These are phyloP conservation scores for Xylariaceae sp. DNA, from an alignment of 2,329 filamentous ascomycete species.

Conservation along the genomic window DNA sequence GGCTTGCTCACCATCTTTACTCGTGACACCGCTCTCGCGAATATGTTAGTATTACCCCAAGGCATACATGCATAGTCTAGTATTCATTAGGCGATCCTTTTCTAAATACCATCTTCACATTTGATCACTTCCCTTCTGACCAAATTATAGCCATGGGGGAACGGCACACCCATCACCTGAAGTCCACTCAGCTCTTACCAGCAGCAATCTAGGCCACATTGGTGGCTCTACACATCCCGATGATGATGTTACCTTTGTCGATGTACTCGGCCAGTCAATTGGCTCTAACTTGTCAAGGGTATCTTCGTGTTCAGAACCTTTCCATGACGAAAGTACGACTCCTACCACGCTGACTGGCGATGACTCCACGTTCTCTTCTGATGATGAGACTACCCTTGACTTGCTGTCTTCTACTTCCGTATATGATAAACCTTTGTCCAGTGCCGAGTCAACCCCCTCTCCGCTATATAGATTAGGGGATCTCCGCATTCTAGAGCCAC, in stretches of 20 bases:
- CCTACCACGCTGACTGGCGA: constrained; percentile 21
- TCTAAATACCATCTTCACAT: background rate
- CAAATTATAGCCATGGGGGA: background rate
- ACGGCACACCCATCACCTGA: background rate
- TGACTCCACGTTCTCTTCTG: constrained; percentile 14
- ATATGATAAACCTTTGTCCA: background rate
- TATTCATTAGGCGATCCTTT: background rate
- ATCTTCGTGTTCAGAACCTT: constrained; percentile 8
- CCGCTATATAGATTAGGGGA: background rate
- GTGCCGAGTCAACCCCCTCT: background rate
- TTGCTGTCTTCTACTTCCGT: background rate
- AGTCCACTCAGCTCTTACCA: constrained; percentile 17
- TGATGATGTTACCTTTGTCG: background rate
- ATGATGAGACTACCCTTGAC: constrained; percentile 5
- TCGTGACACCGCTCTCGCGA: background rate
- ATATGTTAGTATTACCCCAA: constrained; percentile 18
- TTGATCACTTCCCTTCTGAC: constrained; percentile 4
- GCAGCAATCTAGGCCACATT: constrained; percentile 19
- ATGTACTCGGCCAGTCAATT: background rate
- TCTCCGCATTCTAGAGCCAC: background rate
- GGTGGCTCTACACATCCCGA: constrained; percentile 3
- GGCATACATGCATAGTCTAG: background rate
- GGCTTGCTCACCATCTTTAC: constrained; percentile 25
- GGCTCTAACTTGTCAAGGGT: constrained; percentile 2
- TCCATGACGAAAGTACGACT: constrained; percentile 9